Evolutionary conservation across 495 filamentous ascomycete genomes (phyloP).

Genomic region (Penicillium angulare): DNA sequence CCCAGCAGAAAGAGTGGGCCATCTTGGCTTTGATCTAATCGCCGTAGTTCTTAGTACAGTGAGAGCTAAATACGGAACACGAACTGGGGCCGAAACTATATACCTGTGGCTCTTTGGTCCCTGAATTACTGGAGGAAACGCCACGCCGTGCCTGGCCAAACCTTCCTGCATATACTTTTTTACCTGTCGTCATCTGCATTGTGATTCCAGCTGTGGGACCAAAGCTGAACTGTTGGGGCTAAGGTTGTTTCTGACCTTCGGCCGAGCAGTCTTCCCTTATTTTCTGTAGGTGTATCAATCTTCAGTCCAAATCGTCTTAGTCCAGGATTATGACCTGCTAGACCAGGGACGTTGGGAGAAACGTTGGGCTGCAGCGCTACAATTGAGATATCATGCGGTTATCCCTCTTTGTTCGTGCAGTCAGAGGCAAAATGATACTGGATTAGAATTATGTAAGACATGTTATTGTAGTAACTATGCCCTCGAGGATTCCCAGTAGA

Average conservation of each 20-base stretch:
- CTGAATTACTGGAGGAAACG: neutral
- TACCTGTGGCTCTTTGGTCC: neutral
- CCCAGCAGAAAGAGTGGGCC: neutral
- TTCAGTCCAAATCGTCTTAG: neutral
- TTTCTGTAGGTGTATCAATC: neutral
- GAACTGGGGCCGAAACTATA: neutral
- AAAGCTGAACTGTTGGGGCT: conserved; percentile 14
- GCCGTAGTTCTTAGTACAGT: neutral
- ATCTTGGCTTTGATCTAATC: conserved; percentile 5
- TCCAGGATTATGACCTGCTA: conserved; percentile 4
- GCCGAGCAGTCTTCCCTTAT: neutral
- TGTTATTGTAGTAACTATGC: no score
- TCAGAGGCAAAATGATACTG: neutral
- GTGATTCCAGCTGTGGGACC: conserved; percentile 15
- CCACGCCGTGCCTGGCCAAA: no score
- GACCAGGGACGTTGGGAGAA: conserved; percentile 1
- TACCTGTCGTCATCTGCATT: conserved; percentile 14
- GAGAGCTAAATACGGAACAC: neutral
- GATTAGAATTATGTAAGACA: conserved; percentile 3
- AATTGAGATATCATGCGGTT: conserved; percentile 4
- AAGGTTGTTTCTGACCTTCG: neutral
- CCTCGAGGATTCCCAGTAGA: neutral
- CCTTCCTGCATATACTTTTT: no score
- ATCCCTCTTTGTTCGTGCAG: neutral
- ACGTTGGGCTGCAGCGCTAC: conserved; percentile 10